Evolutionary conservation across 495 filamentous ascomycete species (phyloP).

Genomic region (Lasiosphaeria ovina): DNA sequence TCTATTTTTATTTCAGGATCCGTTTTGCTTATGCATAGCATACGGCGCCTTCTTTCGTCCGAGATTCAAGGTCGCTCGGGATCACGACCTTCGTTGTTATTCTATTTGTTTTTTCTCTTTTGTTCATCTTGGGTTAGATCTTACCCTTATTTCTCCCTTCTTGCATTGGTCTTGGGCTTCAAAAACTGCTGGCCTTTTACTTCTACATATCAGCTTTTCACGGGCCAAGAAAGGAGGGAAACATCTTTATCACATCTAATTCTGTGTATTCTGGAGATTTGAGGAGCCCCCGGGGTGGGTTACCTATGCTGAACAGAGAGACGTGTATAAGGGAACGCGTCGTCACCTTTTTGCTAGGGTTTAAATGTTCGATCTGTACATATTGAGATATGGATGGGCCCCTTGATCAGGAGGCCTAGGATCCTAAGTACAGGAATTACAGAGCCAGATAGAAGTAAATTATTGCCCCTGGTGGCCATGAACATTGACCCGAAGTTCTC

Average conservation of each 20-base stretch:
- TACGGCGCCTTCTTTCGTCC: neutral
- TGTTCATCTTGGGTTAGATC: too few species aligned
- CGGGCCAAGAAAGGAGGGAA: neutral
- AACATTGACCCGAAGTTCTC: neutral
- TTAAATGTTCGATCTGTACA: neutral
- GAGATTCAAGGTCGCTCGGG: neutral
- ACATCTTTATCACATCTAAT: neutral
- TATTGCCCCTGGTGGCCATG: neutral
- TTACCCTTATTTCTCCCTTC: too few species aligned
- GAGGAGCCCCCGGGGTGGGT: neutral
- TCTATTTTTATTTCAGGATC: conserved; percentile 1
- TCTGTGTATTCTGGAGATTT: neutral
- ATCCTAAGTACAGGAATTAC: neutral
- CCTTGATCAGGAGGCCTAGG: neutral
- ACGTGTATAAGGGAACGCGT: neutral
- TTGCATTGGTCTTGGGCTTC: too few species aligned
- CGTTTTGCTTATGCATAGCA: neutral
- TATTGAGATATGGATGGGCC: neutral
- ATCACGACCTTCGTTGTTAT: neutral
- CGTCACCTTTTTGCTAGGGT: neutral
- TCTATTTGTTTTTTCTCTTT: too few species aligned
- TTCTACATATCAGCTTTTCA: neutral
- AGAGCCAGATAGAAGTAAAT: neutral
- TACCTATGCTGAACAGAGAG: neutral
- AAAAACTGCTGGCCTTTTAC: neutral